A percentile compares a stretch with the other conserved stretches of the same genome.
These are phyloP conservation scores for Phytophthora podocarpi DNA, from an alignment of 352 stramenopile species.

Conservation along the genomic window DNA sequence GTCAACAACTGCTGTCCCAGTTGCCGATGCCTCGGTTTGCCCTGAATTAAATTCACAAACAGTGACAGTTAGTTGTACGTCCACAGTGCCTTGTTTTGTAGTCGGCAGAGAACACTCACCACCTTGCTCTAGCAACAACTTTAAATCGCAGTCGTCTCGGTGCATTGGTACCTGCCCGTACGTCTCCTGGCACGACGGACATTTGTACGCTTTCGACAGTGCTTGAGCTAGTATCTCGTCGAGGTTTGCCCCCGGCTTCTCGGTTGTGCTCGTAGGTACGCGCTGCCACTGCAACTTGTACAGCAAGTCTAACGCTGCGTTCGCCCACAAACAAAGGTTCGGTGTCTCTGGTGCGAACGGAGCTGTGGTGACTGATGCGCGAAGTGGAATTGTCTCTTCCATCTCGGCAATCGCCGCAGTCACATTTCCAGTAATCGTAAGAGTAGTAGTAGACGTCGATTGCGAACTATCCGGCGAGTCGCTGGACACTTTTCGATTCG, in stretches of 20 bases:
- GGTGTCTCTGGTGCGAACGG: conserved; percentile 52
- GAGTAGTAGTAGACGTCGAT: conserved; percentile 16
- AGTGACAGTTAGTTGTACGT: neutral
- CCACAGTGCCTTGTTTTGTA: too few species aligned
- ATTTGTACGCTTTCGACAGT: conserved; percentile 44
- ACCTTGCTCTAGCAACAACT: conserved; percentile 63
- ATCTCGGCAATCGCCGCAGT: conserved; percentile 39
- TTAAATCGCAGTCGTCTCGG: conserved; percentile 60
- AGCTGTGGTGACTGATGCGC: conserved; percentile 8
- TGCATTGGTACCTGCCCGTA: conserved; percentile 55
- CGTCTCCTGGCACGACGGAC: conserved; percentile 49
- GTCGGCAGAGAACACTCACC: conserved; percentile 17
- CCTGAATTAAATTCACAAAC: conserved; percentile 9
- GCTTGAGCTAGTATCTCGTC: conserved; percentile 44
- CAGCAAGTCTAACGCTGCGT: conserved; percentile 76
- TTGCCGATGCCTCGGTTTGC: neutral
- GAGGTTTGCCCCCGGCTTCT: conserved; percentile 28
- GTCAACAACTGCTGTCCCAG: neutral
- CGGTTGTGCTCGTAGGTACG: conserved; percentile 1
- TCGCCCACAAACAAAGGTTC: conserved; percentile 72
- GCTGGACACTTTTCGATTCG: conserved; percentile 5
- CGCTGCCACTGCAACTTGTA: conserved; percentile 70
- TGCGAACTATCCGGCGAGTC: conserved; percentile 18
- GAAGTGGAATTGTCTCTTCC: conserved; percentile 21
- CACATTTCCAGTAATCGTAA: conserved; percentile 14